Evolutionary conservation across 768 basidiomycete genomes (phyloP), one percentile per base, ranked within the genome.

Genomic region (Pulveroboletus sp.): DNA sequence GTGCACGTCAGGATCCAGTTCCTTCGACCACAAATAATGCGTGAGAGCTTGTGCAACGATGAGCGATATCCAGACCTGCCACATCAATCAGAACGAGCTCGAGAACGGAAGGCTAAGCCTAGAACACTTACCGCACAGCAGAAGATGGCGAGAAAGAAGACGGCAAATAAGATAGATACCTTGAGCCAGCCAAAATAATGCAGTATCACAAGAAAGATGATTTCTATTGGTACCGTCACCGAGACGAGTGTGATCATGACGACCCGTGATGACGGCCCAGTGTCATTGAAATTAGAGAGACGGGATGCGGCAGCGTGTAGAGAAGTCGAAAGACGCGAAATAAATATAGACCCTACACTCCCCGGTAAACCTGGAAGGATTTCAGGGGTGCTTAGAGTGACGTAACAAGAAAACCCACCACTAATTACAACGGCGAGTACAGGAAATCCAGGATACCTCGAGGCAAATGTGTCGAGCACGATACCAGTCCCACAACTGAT

Each of bases 401-500:
- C 32, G 24, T 21, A 24, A 48, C 17, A 14, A 33, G 15, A 3
- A 4, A 6, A 68, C 79, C 42, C 60, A 83, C 93, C 92, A 30
- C 89, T 89, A 53, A 96, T 88, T 3, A 92, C 89, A 11, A 94
- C 80, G 1, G 89, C 86, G 13, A 99, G 74, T 1, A 97, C 69
- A 0, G 89, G 92, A 62, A 89, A 98, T 2, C 91, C 94, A 49
- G 86, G 80, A 57, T 92, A 98, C 32, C 81, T 76, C 56, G 83
- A 84, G 6, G 95, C 93, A 56, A 94, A 96, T 41, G 79, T 77
- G 59, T 97, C 93, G 9, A 99, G 80, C 0, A 97, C 86, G 54
- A 97, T 84, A 0, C 96, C 96, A 0, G 95, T 89, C 1, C 81
- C 90, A 50, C 83, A 87, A 58, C 83, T 86, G 58, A 95, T 89